Evolutionary conservation across 1,139 yeast species (phyloP).

Genomic region (Blastobotrys petasosporus): DNA sequence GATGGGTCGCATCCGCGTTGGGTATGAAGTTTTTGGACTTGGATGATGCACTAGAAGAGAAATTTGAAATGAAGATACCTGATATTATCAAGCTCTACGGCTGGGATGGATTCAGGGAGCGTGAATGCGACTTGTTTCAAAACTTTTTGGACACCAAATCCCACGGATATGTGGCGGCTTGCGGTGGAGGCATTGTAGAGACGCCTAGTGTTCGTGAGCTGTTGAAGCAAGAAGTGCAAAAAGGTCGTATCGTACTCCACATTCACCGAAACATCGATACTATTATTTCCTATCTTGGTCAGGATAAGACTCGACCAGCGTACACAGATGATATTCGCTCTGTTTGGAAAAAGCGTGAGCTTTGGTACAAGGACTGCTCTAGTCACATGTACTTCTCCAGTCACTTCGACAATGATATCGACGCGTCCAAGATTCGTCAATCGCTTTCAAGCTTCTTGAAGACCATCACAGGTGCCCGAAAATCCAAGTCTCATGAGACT

Average conservation of each 20-base stretch:
- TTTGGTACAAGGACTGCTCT: constrained; percentile 75
- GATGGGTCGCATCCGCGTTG: constrained; percentile 67
- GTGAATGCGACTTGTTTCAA: constrained; percentile 57
- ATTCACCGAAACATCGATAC: constrained; percentile 82
- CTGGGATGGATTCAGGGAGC: constrained; percentile 78
- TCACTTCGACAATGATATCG: constrained; percentile 53
- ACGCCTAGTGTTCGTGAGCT: constrained; percentile 57
- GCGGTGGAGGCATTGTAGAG: constrained; percentile 97
- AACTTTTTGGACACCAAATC: constrained; percentile 46
- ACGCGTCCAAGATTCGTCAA: constrained; percentile 52
- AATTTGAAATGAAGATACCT: constrained; percentile 52
- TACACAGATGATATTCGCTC: constrained; percentile 65
- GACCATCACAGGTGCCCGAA: constrained; percentile 52
- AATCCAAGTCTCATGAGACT: constrained; percentile 38
- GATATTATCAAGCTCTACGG: constrained; percentile 62
- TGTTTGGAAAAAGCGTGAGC: constrained; percentile 80
- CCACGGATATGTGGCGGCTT: constrained; percentile 66
- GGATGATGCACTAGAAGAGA: constrained; percentile 63
- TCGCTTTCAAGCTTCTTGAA: constrained; percentile 56
- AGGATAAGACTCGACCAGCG: constrained; percentile 85
- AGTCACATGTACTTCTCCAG: constrained; percentile 74
- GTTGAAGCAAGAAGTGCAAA: constrained; percentile 47
- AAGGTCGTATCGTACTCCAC: constrained; percentile 77
- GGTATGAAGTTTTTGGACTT: constrained; percentile 74
- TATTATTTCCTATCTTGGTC: constrained; percentile 64